Percentiles rank a stretch among this genome's conserved stretches.
phyloP scores from a whole-genome alignment of 371 early-diverging fungal genomes.

The Syncephalastrum racemosum region DNA sequence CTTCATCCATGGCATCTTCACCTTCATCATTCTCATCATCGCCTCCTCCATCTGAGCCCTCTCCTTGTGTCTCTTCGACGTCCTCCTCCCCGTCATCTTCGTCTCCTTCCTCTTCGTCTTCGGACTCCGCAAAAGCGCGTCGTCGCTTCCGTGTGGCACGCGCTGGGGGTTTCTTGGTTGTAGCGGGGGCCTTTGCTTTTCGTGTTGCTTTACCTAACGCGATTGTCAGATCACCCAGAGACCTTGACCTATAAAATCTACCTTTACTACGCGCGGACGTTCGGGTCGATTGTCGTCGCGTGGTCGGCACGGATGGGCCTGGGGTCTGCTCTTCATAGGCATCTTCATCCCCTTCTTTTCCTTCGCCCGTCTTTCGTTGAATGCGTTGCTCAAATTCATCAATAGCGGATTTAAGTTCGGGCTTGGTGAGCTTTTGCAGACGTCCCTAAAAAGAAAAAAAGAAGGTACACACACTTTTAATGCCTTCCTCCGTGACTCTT shows the following conservation, averaged over 20 bases:
- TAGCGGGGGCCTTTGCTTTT: neutral
- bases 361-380: slow-evolving; percentile 31
- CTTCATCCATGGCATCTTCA: slow-evolving; percentile 2
- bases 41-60: neutral
- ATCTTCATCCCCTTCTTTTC: slow-evolving; percentile 5
- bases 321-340: neutral
- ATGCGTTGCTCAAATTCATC: slow-evolving; percentile 80
- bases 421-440: slow-evolving; percentile 62
- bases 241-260: no score
- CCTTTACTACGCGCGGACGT: no score
- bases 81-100: slow-evolving; percentile 4
- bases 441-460: slow-evolving; percentile 47
- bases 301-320: neutral
- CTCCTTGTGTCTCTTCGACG: slow-evolving; percentile 6
- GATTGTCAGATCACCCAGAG: neutral
- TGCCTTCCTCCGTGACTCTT: neutral
- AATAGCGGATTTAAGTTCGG: slow-evolving; percentile 70
- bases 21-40: slow-evolving; percentile 10
- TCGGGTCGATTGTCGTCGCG: slow-evolving; percentile 4
- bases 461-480: neutral
- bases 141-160: slow-evolving; percentile 6
- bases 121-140: slow-evolving; percentile 9
- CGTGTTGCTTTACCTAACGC: neutral
- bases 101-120: slow-evolving; percentile 11
- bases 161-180: slow-evolving; percentile 7